A percentile compares a stretch with the other conserved stretches of the same genome.
Conservation (phyloP, 768 basidiomycete species). For the Pleurotus djamor region DNA sequence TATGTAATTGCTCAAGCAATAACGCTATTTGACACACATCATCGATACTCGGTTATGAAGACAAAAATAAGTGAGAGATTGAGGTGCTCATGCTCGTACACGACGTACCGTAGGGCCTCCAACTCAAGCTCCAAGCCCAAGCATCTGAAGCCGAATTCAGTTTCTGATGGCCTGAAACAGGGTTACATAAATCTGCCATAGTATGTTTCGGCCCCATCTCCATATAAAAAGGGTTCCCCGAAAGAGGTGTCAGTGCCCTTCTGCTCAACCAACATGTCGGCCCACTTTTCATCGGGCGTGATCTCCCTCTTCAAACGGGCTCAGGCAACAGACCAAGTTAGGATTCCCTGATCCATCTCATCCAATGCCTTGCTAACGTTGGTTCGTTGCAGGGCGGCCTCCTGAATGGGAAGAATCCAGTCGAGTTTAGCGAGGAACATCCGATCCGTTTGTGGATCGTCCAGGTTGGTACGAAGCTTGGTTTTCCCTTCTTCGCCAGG, state of each 20-base stretch:
- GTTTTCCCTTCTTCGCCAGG: not conserved
- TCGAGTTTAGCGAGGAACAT: slow-evolving; percentile 58
- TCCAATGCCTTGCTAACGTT: not conserved
- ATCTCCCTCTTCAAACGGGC: slow-evolving; percentile 34
- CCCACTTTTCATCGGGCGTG: slow-evolving; percentile 33
- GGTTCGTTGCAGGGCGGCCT: slow-evolving; percentile 58
- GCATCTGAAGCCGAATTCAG: too few species aligned
- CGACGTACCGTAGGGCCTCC: too few species aligned
- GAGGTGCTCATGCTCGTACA: too few species aligned
- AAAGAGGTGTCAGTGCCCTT: not conserved
- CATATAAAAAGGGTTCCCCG: too few species aligned
- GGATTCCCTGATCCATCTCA: slow-evolving; percentile 4
- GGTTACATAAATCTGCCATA: too few species aligned
- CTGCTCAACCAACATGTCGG: slow-evolving; percentile 23
- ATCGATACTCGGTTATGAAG: too few species aligned
- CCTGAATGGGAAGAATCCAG: slow-evolving; percentile 72
- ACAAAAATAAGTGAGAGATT: too few species aligned
- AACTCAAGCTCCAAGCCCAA: too few species aligned
- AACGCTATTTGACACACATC: too few species aligned
- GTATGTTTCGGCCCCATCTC: too few species aligned
- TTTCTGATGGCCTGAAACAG: too few species aligned
- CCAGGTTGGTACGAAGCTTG: slow-evolving; percentile 59
- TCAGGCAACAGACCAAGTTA: slow-evolving; percentile 37
- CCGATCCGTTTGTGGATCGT: slow-evolving; percentile 79
- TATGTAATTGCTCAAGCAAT: too few species aligned